phyloP scores from a whole-genome alignment of 768 basidiomycete species.

The Leccinum subtestaceum region DNA sequence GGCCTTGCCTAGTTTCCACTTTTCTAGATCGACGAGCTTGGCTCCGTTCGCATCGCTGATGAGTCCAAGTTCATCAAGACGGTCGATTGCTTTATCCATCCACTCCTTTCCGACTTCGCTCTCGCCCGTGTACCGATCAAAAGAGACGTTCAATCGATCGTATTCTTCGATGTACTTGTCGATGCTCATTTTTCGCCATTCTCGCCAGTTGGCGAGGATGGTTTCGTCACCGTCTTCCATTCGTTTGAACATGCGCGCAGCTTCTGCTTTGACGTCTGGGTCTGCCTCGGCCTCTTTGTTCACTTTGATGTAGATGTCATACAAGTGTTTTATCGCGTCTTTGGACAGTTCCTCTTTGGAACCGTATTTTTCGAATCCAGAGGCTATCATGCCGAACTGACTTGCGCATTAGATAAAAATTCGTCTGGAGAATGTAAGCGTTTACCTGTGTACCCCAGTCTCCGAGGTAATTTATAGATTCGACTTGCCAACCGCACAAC shows the following conservation, averaged over 20 bases:
- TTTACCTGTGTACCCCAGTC: constrained; percentile 97
- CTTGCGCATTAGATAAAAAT: neutral
- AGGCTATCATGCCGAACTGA: constrained; percentile 83
- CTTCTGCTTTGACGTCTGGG: constrained; percentile 68
- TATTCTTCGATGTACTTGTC: constrained; percentile 89
- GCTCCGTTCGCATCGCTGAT: constrained; percentile 79
- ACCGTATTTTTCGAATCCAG: constrained; percentile 91
- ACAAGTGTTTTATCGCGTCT: constrained; percentile 93
- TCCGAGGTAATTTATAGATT: constrained; percentile 90
- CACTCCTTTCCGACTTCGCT: constrained; percentile 71
- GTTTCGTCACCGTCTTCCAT: constrained; percentile 93
- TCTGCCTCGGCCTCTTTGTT: constrained; percentile 79
- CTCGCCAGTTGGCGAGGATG: constrained; percentile 83
- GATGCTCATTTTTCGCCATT: constrained; percentile 90
- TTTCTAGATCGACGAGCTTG: constrained; percentile 81
- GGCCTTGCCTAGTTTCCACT: constrained; percentile 90
- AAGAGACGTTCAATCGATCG: constrained; percentile 82
- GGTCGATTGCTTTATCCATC: constrained; percentile 68
- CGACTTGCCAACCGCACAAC: constrained; percentile 91
- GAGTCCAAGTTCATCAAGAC: constrained; percentile 68
- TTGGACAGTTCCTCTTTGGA: constrained; percentile 76
- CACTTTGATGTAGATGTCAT: constrained; percentile 92
- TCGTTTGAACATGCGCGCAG: constrained; percentile 85
- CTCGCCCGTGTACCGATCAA: constrained; percentile 92
- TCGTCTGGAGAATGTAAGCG: too few relatives aligned